Base-by-base conservation (phyloP, 1,284 basidiomycete species). In the Rhodotorula sp. region DNA sequence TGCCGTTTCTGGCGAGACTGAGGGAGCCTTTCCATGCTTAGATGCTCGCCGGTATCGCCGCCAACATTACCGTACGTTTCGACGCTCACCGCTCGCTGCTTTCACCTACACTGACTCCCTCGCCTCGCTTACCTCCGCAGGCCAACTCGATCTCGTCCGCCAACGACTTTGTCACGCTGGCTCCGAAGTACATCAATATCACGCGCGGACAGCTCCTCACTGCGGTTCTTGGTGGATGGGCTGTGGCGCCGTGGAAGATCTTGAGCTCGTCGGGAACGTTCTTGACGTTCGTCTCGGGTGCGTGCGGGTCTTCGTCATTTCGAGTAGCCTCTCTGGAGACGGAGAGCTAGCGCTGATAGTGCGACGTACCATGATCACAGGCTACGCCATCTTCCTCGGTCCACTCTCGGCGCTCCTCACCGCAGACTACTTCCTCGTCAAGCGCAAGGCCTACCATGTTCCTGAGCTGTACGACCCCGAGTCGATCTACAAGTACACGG, bases 61-160 rank as follows among this genome's bases (percentile, higher is more conserved):
- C 67, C 48, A 62, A 59, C 60, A 31, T 56, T n/a, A 56, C 55
- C 15, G 62, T 40, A 20, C 26, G 22, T 20, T 44, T n/a, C 47
- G 11, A 1, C 6, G 2, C 26, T 24, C 11, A 4, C 15, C 51
- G n/a, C n/a, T n/a, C n/a, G n/a, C n/a, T n/a, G n/a, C n/a, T n/a
- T n/a, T n/a, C n/a, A n/a, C 48, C 5, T 2, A 10, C 3, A 6
- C 51, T 52, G 26, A 26, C 10, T 18, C 26, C 51, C 16, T 30
- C 51, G 13, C 26, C 1, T 20, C 53, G 10, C 26, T 37, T 31
- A n/a, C n/a, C 44, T 71, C 68, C 72, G 57, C 75, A 76, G 44
- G 80, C 80, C 68, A 83, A 90, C 80, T 88, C 86, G 56, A 81
- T 91, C 68, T 88, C 87, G 37, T 89, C 89, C 4, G 89, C 88